Base-by-base conservation (phyloP, 176 grass and related monocot genomes). In the Chrysopogon serrulatus region DNA sequence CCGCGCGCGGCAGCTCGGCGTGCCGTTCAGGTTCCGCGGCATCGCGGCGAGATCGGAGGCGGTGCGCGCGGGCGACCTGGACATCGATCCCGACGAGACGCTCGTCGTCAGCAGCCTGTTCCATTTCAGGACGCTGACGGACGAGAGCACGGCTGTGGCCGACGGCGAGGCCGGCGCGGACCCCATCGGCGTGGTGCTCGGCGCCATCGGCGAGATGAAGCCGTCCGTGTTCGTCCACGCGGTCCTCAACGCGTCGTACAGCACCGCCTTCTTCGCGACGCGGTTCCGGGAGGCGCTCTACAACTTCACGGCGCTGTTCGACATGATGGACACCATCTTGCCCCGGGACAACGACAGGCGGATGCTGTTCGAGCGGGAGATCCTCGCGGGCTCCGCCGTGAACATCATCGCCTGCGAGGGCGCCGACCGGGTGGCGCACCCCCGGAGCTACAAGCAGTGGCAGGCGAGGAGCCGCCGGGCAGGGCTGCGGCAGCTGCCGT, bases 351-450 rank as follows among this genome's bases (percentile, higher is more conserved):
- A 42, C 13, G 71, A 48, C 0, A 28, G 5, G 3, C 66, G 90
- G 39, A 41, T 77, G 77, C 30, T 73, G 47, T 60, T 91, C 1
- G 90, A 91, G 82, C 86, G 77, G 23, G 77, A 77, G 21, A 2
- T 91, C 3, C 24, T 88, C 0, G 90, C 86, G 0, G 77, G 21
- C 0, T 26, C 7, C 19, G 90, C 77, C 19, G 53, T 85, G 10
- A 91, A 91, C 17, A 54, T 73, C 51, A 73, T 91, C 1, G 86
- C 90, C 67, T 91, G 90, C 10, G 90, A 91, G 72, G 86, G 86
- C 0, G 44, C 43, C 2, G 82, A 85, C 51, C 66, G 86, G 23
- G 82, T 82, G 11, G 44, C 61, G 21, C 82, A 78, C 3, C 82
- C 86, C 0, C 82, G 85, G 72, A 88, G 86, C 14, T 91, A 85